Conservation (phyloP, 371 early-diverging fungal species). For the Lichtheimia ornata region DNA sequence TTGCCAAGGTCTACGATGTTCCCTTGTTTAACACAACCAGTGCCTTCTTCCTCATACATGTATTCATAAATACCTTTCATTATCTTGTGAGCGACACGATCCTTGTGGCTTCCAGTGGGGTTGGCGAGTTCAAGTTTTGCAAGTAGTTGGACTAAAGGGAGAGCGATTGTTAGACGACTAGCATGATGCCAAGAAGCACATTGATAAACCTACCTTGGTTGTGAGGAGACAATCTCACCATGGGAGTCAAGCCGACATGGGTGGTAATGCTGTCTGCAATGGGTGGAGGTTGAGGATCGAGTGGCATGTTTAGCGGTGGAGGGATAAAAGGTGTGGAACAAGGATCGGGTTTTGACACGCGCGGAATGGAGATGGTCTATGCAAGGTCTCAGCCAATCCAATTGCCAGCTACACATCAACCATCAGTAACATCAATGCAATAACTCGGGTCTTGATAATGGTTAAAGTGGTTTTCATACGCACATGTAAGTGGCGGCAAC, state of each 20-base stretch:
- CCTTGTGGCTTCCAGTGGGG: constrained; percentile 76
- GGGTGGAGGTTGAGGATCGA: constrained; percentile 29
- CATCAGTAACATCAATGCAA: too few species aligned
- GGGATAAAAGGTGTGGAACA: too few species aligned
- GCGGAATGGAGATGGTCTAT: too few species aligned
- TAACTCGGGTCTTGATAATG: too few species aligned
- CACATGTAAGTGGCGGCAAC: too few species aligned
- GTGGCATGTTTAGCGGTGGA: constrained; percentile 19
- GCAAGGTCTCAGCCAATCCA: too few species aligned
- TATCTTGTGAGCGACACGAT: constrained; percentile 69
- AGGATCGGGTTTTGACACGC: too few species aligned
- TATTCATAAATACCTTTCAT: constrained; percentile 31
- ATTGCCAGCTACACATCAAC: too few species aligned
- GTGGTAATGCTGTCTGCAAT: constrained; percentile 27
- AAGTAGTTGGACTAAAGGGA: constrained; percentile 47
- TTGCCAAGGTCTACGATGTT: background rate
- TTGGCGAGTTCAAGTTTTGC: constrained; percentile 79
- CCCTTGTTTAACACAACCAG: background rate
- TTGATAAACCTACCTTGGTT: constrained; percentile 26
- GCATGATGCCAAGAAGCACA: too few species aligned
- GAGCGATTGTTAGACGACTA: background rate
- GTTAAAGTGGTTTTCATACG: too few species aligned
- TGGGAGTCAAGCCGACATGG: constrained; percentile 42
- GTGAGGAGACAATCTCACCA: constrained; percentile 25
- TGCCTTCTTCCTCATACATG: constrained; percentile 9